Conservation (phyloP, 1,284 basidiomycete genomes). For the Paramarasmius palmivorus region DNA sequence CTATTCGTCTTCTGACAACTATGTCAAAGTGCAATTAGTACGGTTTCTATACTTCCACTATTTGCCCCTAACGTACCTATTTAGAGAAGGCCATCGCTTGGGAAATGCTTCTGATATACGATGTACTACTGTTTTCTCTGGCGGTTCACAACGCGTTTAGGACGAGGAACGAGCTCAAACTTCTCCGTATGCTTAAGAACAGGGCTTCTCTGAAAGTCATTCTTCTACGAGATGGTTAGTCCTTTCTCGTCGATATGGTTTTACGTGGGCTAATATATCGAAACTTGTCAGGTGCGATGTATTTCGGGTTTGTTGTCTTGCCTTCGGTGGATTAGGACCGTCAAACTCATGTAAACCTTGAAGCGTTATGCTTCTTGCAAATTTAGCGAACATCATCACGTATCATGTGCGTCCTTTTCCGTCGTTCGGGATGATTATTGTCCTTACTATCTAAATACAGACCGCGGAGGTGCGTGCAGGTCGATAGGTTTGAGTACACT, state of each 20-base stretch:
- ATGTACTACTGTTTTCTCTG: slow-evolving; percentile 3
- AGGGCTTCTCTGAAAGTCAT: slow-evolving; percentile 2
- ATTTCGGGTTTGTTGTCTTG: slow-evolving; percentile 6
- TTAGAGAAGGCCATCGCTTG: slow-evolving; percentile 4
- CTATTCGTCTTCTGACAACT: too few relatives aligned
- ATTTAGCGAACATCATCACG: slow-evolving; percentile 9
- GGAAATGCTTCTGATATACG: slow-evolving; percentile 5
- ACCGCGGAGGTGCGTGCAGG: background rate
- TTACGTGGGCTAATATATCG: too few relatives aligned
- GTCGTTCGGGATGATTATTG: too few relatives aligned
- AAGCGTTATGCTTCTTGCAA: slow-evolving; percentile 4
- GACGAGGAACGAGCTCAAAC: background rate
- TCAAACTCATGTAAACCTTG: background rate
- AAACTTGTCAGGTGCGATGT: slow-evolving; percentile 1
- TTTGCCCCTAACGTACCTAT: background rate
- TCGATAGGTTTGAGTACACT: too few relatives aligned
- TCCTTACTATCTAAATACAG: too few relatives aligned
- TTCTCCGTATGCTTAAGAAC: background rate
- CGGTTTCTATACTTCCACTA: too few relatives aligned
- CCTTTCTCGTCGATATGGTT: background rate
- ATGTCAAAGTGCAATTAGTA: too few relatives aligned
- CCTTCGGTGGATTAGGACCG: background rate
- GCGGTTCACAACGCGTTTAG: slow-evolving; percentile 3
- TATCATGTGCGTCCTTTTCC: too few relatives aligned
- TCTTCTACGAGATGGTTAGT: slow-evolving; percentile 9